phyloP scores from a whole-genome alignment of 139 green algal species.

The Chlamydomonas applanata region DNA sequence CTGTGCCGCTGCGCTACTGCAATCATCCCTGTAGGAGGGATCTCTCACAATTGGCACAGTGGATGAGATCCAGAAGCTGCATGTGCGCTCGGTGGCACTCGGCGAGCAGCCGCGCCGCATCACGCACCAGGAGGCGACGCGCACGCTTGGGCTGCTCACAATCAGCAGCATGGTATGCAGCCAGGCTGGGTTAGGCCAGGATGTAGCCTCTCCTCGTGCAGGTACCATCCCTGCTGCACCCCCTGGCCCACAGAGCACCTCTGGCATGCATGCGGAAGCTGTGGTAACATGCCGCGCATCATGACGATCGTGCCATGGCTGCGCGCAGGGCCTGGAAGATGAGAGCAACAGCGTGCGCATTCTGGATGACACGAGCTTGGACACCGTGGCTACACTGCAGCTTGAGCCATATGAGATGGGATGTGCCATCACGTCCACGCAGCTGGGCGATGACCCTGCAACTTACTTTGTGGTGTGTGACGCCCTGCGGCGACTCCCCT shows the following conservation, averaged over 20 bases:
- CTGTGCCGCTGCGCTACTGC: too few species aligned
- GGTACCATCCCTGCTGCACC: too few species aligned
- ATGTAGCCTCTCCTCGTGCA: neutral
- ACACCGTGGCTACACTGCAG: conserved; percentile 31
- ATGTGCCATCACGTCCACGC: conserved; percentile 46
- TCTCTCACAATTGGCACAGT: conserved; percentile 85
- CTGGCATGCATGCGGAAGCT: too few species aligned
- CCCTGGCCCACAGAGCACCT: too few species aligned
- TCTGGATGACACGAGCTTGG: conserved; percentile 43
- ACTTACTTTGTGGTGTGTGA: conserved; percentile 61
- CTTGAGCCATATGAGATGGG: conserved; percentile 67
- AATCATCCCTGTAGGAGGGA: conserved; percentile 41
- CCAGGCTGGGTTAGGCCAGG: neutral
- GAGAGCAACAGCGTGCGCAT: conserved; percentile 33
- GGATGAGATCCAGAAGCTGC: conserved; percentile 95
- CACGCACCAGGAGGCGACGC: conserved; percentile 64
- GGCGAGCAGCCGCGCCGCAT: conserved; percentile 91
- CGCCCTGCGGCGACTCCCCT: too few species aligned
- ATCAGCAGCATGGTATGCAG: conserved; percentile 19
- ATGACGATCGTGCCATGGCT: neutral
- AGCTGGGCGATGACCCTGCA: conserved; percentile 7
- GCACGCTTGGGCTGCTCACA: conserved; percentile 44
- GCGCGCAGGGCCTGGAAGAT: conserved; percentile 17
- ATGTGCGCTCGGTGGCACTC: conserved; percentile 87
- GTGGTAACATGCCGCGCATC: neutral